Conservation (phyloP, 805 yeast genomes). For the Saccharomycopsis sp. region DNA sequence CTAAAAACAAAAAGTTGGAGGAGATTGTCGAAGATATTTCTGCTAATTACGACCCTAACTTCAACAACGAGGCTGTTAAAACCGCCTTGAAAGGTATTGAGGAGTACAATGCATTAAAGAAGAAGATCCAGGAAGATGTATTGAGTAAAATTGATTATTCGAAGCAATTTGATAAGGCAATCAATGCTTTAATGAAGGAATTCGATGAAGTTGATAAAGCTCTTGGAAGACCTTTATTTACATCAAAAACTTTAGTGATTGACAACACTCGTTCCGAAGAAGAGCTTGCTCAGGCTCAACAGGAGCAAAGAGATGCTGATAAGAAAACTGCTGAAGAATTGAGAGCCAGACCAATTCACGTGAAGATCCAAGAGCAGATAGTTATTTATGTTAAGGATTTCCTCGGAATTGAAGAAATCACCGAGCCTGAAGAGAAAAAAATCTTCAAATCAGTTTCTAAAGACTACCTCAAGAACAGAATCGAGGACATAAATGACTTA, state of each 20-base stretch:
- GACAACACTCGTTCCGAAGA: constrained; percentile 9
- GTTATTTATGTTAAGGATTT: constrained; percentile 16
- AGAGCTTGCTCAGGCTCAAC: constrained; percentile 2
- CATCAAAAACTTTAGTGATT: constrained; percentile 8
- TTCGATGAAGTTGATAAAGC: constrained; percentile 8
- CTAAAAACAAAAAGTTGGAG: constrained; percentile 34
- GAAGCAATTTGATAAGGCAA: constrained; percentile 15
- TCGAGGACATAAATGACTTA: constrained; percentile 16
- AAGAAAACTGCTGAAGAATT: constrained; percentile 2
- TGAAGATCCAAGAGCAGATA: not conserved
- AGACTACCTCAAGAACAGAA: constrained; percentile 10
- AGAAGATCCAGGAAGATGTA: constrained; percentile 16
- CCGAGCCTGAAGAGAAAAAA: constrained; percentile 10
- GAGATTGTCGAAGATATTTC: constrained; percentile 38
- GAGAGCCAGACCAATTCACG: not conserved
- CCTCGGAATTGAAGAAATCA: constrained; percentile 12
- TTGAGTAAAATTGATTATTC: constrained; percentile 19
- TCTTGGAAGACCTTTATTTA: constrained; percentile 3
- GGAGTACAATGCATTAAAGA: constrained; percentile 31
- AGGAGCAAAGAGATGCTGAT: constrained; percentile 7
- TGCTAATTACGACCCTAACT: constrained; percentile 62
- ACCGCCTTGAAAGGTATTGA: constrained; percentile 47
- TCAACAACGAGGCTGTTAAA: constrained; percentile 69
- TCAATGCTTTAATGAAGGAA: constrained; percentile 2
- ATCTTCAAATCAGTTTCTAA: constrained; percentile 5